These are phyloP conservation scores for Amanita inopinata DNA, from an alignment of 768 basidiomycete genomes.

Conservation along the genomic window DNA sequence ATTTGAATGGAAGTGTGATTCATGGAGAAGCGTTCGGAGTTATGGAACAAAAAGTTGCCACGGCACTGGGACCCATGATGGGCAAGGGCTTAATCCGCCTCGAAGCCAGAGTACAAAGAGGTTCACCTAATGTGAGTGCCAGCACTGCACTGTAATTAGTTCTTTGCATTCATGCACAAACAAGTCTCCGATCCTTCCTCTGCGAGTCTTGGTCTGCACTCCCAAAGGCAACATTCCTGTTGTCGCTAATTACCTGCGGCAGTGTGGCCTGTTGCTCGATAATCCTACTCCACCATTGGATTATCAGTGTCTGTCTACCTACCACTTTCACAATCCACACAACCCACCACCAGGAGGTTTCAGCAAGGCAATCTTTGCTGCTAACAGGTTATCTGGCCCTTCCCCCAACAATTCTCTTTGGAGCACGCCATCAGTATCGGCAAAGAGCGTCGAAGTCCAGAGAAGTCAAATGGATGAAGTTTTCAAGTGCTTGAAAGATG, in stretches of 20 bases:
- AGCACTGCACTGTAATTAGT: background rate
- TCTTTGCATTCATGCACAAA: background rate
- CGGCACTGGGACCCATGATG: conserved; percentile 71
- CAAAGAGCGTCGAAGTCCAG: conserved; percentile 85
- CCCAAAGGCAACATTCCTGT: conserved; percentile 87
- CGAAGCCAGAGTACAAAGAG: conserved; percentile 67
- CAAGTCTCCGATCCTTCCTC: conserved; percentile 73
- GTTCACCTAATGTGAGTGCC: conserved; percentile 46
- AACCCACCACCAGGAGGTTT: conserved; percentile 68
- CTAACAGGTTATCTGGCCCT: conserved; percentile 31
- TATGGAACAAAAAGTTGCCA: conserved; percentile 79
- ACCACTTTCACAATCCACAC: conserved; percentile 84
- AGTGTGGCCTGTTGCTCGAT: conserved; percentile 61
- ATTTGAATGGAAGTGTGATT: conserved; percentile 41
- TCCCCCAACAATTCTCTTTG: conserved; percentile 36
- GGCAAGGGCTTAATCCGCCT: conserved; percentile 76
- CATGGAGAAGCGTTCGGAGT: conserved; percentile 70
- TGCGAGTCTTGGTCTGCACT: conserved; percentile 86
- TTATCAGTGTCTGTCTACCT: conserved; percentile 44
- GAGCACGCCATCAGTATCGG: conserved; percentile 44
- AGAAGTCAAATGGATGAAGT: conserved; percentile 90
- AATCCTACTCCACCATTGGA: conserved; percentile 71
- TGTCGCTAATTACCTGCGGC: conserved; percentile 68
- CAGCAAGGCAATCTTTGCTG: conserved; percentile 28
- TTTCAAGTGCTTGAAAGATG: conserved; percentile 81